Percentiles rank a stretch among this genome's conserved stretches.
Evolutionary conservation across 2,329 filamentous ascomycete genomes (phyloP).

Genomic region (Dothistroma pini): DNA sequence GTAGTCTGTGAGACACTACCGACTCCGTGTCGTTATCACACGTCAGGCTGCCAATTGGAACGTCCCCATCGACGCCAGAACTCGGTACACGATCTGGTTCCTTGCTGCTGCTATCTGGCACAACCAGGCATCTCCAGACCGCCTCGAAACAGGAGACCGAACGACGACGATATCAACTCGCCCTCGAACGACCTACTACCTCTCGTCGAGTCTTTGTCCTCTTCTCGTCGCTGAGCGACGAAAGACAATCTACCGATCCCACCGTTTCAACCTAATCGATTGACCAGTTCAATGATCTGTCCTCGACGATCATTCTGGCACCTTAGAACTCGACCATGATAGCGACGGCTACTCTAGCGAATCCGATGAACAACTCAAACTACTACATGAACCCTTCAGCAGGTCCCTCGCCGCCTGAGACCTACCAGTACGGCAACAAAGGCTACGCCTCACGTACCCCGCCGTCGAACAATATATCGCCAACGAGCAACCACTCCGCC

Average conservation of each 20-base stretch:
- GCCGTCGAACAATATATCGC: constrained; percentile 53
- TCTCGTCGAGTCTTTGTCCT: constrained; percentile 7
- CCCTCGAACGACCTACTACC: background rate
- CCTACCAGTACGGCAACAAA: constrained; percentile 19
- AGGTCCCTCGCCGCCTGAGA: constrained; percentile 31
- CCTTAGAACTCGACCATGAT: constrained; percentile 21
- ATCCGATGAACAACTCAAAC: constrained; percentile 21
- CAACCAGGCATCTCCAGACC: constrained; percentile 27
- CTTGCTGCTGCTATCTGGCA: constrained; percentile 24
- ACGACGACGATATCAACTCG: constrained; percentile 3
- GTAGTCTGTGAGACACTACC: constrained; percentile 6
- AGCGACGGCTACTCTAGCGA: constrained; percentile 25
- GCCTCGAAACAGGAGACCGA: constrained; percentile 22
- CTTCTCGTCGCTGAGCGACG: background rate
- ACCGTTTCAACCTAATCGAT: background rate
- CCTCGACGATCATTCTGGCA: constrained; percentile 2
- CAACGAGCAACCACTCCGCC: constrained; percentile 37
- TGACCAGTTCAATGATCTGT: background rate
- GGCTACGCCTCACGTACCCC: constrained; percentile 33
- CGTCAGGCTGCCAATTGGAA: constrained; percentile 7
- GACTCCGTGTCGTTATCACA: constrained; percentile 7
- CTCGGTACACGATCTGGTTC: constrained; percentile 13
- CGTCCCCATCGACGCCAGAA: constrained; percentile 1
- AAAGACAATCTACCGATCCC: background rate
- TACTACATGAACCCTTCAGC: constrained; percentile 25